Evolutionary conservation across 306 rosid genomes (phyloP).

Genomic region (Glycine latifolia): DNA sequence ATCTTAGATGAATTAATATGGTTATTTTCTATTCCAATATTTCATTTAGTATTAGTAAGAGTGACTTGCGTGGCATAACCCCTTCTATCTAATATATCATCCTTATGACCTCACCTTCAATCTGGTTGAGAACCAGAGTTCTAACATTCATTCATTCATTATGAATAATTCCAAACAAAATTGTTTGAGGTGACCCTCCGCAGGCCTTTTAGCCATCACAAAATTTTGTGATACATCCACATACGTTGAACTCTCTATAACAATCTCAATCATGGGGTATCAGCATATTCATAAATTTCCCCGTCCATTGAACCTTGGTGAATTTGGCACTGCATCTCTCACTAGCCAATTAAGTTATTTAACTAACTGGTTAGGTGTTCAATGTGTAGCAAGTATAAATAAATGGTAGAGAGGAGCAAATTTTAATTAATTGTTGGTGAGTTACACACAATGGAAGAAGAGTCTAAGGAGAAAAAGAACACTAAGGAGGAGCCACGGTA

Average conservation of each 20-base stretch:
- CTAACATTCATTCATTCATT: not conserved
- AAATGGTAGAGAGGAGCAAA: not conserved
- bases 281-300: conserved; percentile 13
- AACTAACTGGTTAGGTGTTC: not conserved
- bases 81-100: no score
- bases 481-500: not conserved
- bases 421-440: not conserved
- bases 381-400: conserved; percentile 25
- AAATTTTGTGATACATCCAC: conserved; percentile 33
- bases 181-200: conserved; percentile 30
- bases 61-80: no score
- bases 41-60: no score
- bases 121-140: conserved; percentile 31
- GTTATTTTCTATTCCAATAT: no score
- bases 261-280: conserved; percentile 50
- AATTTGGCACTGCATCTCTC: not conserved
- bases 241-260: conserved; percentile 47
- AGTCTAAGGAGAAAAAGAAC: not conserved
- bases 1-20: no score
- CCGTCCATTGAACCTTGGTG: conserved; percentile 48
- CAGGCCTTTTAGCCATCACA: conserved; percentile 44
- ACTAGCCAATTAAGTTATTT: not conserved
- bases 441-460: conserved; percentile 34
- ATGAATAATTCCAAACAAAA: conserved; percentile 38
- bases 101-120: not conserved